Conservation (phyloP, 306 rosid genomes). For the Quercus parvula region DNA sequence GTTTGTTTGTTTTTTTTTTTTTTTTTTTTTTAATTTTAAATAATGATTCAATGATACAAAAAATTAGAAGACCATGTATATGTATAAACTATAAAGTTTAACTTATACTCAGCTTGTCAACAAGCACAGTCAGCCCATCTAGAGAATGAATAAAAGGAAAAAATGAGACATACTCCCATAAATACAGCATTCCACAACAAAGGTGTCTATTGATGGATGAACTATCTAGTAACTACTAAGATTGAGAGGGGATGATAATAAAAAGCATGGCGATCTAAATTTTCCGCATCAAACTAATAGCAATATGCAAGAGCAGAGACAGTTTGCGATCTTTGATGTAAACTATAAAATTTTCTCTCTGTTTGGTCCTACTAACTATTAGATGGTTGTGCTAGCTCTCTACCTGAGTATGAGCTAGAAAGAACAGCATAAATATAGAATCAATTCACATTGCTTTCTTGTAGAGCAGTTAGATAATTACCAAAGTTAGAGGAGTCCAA, state of each 20-base stretch:
- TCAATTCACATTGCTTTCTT: not conserved
- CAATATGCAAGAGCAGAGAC: not conserved
- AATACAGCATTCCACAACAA: not conserved
- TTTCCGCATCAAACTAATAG: not conserved
- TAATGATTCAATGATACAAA: not conserved
- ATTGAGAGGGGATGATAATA: not conserved
- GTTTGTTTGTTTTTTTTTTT: no score
- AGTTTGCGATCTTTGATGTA: not conserved
- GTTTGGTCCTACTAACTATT: not conserved
- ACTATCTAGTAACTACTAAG: not conserved
- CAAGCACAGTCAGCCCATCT: not conserved
- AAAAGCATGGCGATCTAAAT: not conserved
- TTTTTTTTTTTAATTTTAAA: no score
- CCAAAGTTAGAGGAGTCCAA: constrained; percentile 85
- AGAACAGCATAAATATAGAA: constrained; percentile 16
- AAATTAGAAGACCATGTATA: not conserved
- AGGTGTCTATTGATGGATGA: not conserved
- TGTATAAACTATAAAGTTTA: not conserved
- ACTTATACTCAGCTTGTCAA: not conserved
- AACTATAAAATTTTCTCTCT: not conserved
- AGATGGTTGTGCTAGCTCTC: not conserved
- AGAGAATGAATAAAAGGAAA: not conserved
- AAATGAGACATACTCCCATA: not conserved
- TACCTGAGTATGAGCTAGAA: constrained; percentile 2
- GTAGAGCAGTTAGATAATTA: constrained; percentile 32